phyloP scores from a whole-genome alignment of 192 early-diverging fungal genomes.

The Backusella tarrabulga region DNA sequence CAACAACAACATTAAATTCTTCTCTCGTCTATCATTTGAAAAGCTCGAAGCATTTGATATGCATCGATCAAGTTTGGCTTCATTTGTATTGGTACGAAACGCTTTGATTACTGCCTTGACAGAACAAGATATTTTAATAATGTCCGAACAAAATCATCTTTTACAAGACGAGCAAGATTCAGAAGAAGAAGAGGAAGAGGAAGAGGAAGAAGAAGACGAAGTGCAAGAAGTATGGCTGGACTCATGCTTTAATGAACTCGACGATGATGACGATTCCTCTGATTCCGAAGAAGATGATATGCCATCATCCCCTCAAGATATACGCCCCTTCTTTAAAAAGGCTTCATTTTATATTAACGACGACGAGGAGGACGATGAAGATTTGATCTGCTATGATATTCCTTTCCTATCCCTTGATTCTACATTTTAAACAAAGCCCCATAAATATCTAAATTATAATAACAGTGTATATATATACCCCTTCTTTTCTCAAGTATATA shows the following conservation, averaged over 20 bases:
- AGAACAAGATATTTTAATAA: not conserved
- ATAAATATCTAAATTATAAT: not conserved
- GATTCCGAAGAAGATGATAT: conserved; percentile 15
- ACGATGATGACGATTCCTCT: not conserved
- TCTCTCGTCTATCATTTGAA: conserved; percentile 7
- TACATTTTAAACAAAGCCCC: not conserved
- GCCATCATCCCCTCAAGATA: conserved; percentile 7
- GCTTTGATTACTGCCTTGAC: not conserved
- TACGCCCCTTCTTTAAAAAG: not conserved
- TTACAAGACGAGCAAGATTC: not conserved
- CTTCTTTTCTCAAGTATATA: not conserved
- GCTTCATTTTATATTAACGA: conserved; percentile 9
- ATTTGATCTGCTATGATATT: conserved; percentile 17
- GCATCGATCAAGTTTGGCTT: not conserved
- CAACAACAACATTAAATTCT: not conserved
- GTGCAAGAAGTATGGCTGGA: conserved; percentile 16
- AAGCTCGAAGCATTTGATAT: conserved; percentile 14
- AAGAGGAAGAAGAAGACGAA: not conserved
- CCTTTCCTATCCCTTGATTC: conserved; percentile 9
- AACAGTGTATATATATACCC: not conserved
- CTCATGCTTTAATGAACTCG: conserved; percentile 8
- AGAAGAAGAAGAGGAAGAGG: not conserved
- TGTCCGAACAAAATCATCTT: not conserved
- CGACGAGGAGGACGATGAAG: conserved; percentile 10
- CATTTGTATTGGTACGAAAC: conserved; percentile 7